Evolutionary conservation across 352 stramenopile genomes (phyloP).

Genomic region (Pythium pyrilobum): DNA sequence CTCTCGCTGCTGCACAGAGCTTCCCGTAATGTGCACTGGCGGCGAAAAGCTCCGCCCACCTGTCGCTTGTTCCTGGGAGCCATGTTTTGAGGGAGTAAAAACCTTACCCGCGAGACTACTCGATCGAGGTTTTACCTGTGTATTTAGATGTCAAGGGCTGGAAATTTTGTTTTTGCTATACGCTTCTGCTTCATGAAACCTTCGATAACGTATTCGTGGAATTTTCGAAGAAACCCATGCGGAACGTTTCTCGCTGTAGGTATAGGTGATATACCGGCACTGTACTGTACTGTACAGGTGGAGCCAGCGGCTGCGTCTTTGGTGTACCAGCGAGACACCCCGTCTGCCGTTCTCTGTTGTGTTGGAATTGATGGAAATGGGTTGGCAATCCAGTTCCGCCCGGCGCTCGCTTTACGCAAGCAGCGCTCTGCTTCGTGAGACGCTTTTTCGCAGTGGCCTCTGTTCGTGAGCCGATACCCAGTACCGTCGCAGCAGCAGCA

Average conservation of each 20-base stretch:
- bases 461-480: too few relatives aligned
- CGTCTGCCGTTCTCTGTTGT: too few relatives aligned
- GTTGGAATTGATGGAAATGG: too few relatives aligned
- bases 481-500: too few relatives aligned
- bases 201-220: conserved; percentile 8
- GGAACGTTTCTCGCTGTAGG: conserved; percentile 1
- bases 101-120: conserved; percentile 2
- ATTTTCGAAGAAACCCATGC: conserved; percentile 20
- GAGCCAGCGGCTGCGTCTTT: too few relatives aligned
- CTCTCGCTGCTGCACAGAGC: background rate
- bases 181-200: background rate
- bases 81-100: conserved; percentile 12
- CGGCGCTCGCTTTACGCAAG: too few relatives aligned
- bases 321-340: too few relatives aligned
- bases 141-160: background rate
- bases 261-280: too few relatives aligned
- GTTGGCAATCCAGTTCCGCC: too few relatives aligned
- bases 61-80: conserved; percentile 3
- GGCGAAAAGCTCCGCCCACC: background rate
- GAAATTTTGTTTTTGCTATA: background rate
- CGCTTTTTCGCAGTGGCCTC: too few relatives aligned
- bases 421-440: too few relatives aligned
- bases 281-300: background rate
- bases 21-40: conserved; percentile 14
- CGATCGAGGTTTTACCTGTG: conserved; percentile 5